These are phyloP conservation scores for Camillea tinctor DNA, from an alignment of 2,329 filamentous ascomycete species.

Conservation along the genomic window DNA sequence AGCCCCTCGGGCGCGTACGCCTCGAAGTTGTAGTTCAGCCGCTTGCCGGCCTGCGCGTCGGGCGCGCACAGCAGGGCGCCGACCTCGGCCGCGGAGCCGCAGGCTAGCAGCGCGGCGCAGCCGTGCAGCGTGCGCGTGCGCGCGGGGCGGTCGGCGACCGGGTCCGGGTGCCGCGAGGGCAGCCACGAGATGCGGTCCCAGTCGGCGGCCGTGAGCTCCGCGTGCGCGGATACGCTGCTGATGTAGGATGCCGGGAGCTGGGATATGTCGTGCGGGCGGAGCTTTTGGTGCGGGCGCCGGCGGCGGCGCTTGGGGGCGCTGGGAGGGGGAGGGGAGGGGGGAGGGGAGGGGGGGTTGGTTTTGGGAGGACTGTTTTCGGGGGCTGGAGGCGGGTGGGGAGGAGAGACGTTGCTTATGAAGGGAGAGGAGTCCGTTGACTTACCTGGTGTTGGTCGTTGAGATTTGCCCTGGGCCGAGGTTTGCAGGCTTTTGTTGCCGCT, in stretches of 20 bases:
- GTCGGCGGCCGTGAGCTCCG: not conserved
- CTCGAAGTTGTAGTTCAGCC: constrained; percentile 27
- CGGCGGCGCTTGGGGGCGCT: not conserved
- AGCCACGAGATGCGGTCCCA: constrained; percentile 20
- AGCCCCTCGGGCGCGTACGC: constrained; percentile 8
- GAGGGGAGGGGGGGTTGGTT: not conserved
- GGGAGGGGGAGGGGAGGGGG: not conserved
- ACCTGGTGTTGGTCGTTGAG: not conserved
- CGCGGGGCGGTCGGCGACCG: constrained; percentile 3
- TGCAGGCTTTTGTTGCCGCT: not conserved
- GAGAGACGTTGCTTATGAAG: not conserved
- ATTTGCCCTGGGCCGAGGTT: not conserved
- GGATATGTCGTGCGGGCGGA: constrained; percentile 18
- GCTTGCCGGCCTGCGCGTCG: not conserved
- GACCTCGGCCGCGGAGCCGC: constrained; percentile 24
- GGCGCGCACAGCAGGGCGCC: constrained; percentile 15
- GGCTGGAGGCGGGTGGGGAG: too few species aligned
- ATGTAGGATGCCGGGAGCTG: constrained; percentile 9
- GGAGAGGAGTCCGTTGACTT: not conserved
- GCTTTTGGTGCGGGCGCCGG: constrained; percentile 1
- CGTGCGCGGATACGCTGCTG: not conserved
- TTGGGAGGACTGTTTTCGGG: not conserved
- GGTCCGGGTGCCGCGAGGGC: not conserved
- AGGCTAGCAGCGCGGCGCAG: constrained; percentile 24
- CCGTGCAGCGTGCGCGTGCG: constrained; percentile 8